Evolutionary conservation across 768 basidiomycete species (phyloP).

Genomic region (Trametes cinnabarina): DNA sequence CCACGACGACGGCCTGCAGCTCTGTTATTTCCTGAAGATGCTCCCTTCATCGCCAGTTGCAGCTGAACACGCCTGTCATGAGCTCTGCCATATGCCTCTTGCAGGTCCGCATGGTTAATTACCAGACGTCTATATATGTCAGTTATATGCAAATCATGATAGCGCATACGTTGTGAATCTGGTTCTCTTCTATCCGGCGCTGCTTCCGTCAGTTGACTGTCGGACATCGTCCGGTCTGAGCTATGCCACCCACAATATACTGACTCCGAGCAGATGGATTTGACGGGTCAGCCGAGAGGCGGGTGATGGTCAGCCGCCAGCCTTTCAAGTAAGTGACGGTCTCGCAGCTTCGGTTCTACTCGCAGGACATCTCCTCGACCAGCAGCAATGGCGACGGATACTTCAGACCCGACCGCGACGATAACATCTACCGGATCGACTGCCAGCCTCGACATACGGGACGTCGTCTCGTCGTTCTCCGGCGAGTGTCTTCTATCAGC

Average conservation of each 20-base stretch:
- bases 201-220: too few species aligned
- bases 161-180: too few species aligned
- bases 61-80: too few species aligned
- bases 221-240: too few species aligned
- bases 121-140: too few species aligned
- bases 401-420: background rate
- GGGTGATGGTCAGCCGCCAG: background rate
- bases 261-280: too few species aligned
- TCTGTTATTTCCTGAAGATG: too few species aligned
- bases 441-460: conserved; percentile 14
- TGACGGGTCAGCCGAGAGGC: background rate
- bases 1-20: background rate
- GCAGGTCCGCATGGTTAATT: background rate
- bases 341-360: background rate
- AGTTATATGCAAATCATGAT: too few species aligned
- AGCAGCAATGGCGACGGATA: background rate
- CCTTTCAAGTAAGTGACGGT: background rate
- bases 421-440: conserved; percentile 8
- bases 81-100: too few species aligned
- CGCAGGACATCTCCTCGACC: background rate
- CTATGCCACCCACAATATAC: too few species aligned
- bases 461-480: conserved; percentile 8
- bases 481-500: conserved; percentile 25
- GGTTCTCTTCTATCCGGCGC: too few species aligned
- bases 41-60: too few species aligned